Evolutionary conservation across 805 yeast genomes (phyloP).

Genomic region (Wickerhamomyces mucosus): DNA sequence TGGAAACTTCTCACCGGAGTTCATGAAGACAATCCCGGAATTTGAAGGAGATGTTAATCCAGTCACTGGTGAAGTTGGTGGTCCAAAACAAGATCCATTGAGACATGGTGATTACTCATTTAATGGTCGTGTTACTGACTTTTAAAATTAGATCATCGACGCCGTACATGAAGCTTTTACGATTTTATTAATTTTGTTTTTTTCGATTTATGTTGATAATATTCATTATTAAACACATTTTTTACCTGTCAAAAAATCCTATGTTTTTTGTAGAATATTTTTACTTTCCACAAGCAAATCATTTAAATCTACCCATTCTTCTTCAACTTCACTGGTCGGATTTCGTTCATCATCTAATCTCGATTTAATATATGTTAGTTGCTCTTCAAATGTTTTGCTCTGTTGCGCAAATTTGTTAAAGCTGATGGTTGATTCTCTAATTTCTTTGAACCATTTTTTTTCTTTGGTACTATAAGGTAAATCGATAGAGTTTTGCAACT

Average conservation of each 20-base stretch:
- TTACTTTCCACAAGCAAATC: conserved; percentile 24
- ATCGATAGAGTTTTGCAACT: conserved; percentile 16
- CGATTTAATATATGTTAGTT: conserved; percentile 19
- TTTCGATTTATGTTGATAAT: conserved; percentile 1
- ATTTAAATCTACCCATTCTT: conserved; percentile 25
- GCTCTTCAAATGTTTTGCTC: conserved; percentile 19
- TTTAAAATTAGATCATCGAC: conserved; percentile 33
- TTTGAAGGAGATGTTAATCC: conserved; percentile 95
- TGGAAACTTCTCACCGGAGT: conserved; percentile 58
- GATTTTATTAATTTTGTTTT: no score
- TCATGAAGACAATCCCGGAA: conserved; percentile 77
- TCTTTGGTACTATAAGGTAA: conserved; percentile 31
- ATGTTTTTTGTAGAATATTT: conserved; percentile 16
- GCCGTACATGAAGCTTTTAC: no score
- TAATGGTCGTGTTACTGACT: conserved; percentile 95
- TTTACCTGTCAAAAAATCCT: conserved; percentile 9
- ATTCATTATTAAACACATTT: no score
- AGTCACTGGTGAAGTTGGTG: conserved; percentile 89
- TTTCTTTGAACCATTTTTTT: conserved; percentile 35
- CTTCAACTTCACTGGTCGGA: conserved; percentile 3
- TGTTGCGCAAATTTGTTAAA: conserved; percentile 24
- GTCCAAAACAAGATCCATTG: conserved; percentile 95
- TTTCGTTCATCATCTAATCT: conserved; percentile 7
- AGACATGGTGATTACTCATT: conserved; percentile 89
- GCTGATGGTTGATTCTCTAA: conserved; percentile 22